Evolutionary conservation across 805 yeast genomes (phyloP), one percentile per base, ranked within the genome.

Genomic region (Yarrowia yakushimensis): DNA sequence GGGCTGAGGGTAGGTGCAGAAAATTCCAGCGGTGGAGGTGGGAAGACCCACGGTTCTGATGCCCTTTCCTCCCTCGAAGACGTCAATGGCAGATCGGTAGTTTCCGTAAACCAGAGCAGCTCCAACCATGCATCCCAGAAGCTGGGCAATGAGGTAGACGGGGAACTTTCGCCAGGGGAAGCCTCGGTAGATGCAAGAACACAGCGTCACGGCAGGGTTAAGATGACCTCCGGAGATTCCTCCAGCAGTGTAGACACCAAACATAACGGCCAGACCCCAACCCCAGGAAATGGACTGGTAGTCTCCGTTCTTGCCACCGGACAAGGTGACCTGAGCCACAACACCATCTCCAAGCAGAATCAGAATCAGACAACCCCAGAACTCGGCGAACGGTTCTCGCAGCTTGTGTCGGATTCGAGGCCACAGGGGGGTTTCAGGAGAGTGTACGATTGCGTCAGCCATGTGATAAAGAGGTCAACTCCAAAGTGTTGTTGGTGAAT

Each of bases 161-260:
- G 78, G 80, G 22, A 79, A 76, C 65, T 81, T 81, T 60, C 72
- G 72, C 74, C 80, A 74, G 27, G 85, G 85, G 67, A 82, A 82
- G 8, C 79, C 80, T 71, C 85, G 77, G 67, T 73, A 82, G 12
- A 79, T 68, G 65, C 80, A 81, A 67, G 78, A 74, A 10, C 78
- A 70, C 9, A 82, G 55, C 1, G 85, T 81, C 34, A 81, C 77
- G 63, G 82, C 81, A 3, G 85, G 84, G 70, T 82, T 82, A 64
- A 82, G 69, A 70, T 82, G 85, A n/a, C 82, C 85, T 68, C 84
- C 85, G 37, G 84, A 81, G 60, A 81, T 74, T 66, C 85, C 85
- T 64, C 84, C 84, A 41, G 83, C 76, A 8, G 76, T 73, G 60
- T 76, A 73, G 67, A 79, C 80, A 54, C 85, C 85, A 68, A 81